Percentiles rank a stretch among this genome's conserved stretches.
These are phyloP conservation scores for Xylaria grammica DNA, from an alignment of 495 filamentous ascomycete species.

Conservation along the genomic window DNA sequence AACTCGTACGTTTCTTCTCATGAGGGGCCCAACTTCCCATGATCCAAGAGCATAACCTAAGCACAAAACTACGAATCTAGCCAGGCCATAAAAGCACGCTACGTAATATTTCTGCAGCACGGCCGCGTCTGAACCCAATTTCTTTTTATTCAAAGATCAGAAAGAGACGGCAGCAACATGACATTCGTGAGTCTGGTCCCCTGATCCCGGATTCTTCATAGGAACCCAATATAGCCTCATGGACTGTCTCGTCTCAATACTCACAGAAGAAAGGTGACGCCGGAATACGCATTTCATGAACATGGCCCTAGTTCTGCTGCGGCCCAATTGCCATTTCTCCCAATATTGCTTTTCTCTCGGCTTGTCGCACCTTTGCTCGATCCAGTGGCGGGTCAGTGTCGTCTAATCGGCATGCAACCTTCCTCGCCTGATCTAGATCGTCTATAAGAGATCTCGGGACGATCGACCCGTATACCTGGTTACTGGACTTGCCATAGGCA, in stretches of 20 bases:
- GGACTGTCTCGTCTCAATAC: not conserved
- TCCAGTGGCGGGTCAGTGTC: conserved; percentile 3
- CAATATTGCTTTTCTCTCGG: conserved; percentile 17
- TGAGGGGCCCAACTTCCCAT: not conserved
- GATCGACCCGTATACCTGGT: conserved; percentile 23
- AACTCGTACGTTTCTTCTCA: not conserved
- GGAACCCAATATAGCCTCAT: not conserved
- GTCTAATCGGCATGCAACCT: conserved; percentile 17
- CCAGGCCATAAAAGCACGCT: conserved; percentile 13
- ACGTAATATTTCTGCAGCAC: conserved; percentile 9
- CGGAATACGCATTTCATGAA: conserved; percentile 5
- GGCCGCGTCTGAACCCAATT: conserved; percentile 1
- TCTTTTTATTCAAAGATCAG: conserved; percentile 18
- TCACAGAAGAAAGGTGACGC: conserved; percentile 2
- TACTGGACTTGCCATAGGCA: not conserved
- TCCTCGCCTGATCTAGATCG: conserved; percentile 16
- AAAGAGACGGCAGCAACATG: conserved; percentile 8
- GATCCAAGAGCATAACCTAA: conserved; percentile 14
- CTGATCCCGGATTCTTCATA: not conserved
- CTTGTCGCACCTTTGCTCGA: conserved; percentile 3
- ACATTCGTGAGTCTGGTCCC: conserved; percentile 1
- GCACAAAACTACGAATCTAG: conserved; percentile 5
- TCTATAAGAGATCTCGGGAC: conserved; percentile 16
- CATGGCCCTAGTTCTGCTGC: not conserved
- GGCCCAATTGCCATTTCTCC: conserved; percentile 9